These are phyloP conservation scores for Diaporthe helianthi DNA, from an alignment of 2,329 filamentous ascomycete species.

Conservation along the genomic window DNA sequence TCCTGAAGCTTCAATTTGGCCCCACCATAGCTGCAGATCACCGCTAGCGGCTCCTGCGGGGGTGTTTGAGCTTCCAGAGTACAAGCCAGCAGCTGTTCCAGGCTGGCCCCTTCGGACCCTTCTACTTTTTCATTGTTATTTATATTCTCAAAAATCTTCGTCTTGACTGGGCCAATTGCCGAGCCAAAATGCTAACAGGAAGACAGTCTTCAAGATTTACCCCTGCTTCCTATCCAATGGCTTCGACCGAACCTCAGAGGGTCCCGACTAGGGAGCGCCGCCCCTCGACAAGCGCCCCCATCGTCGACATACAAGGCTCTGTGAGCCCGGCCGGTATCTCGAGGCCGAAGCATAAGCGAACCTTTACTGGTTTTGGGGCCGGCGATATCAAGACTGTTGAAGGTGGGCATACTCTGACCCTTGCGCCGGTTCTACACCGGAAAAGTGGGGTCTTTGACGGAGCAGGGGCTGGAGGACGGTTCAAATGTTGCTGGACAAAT, in stretches of 20 bases:
- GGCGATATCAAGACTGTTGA: constrained; percentile 93
- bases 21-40: constrained; percentile 14
- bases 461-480: not conserved
- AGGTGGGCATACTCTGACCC: constrained; percentile 60
- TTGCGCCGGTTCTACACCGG: not conserved
- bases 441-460: constrained; percentile 1
- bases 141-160: not conserved
- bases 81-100: not conserved
- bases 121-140: not conserved
- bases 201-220: not conserved
- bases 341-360: constrained; percentile 95
- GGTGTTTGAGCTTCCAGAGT: not conserved
- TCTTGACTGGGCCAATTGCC: not conserved
- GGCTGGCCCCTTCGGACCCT: not conserved
- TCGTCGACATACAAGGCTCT: constrained; percentile 85
- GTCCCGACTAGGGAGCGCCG: constrained; percentile 74
- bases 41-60: constrained; percentile 12
- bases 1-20: constrained; percentile 20
- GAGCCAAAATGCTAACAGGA: not conserved
- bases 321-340: constrained; percentile 85
- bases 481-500: not conserved
- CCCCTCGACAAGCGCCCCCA: constrained; percentile 81
- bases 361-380: constrained; percentile 91
- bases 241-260: constrained; percentile 44
- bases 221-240: constrained; percentile 22